Percentiles rank a stretch among this genome's conserved stretches.
phyloP scores from a whole-genome alignment of 2,329 filamentous ascomycete species.

The Scytalidium sp. region DNA sequence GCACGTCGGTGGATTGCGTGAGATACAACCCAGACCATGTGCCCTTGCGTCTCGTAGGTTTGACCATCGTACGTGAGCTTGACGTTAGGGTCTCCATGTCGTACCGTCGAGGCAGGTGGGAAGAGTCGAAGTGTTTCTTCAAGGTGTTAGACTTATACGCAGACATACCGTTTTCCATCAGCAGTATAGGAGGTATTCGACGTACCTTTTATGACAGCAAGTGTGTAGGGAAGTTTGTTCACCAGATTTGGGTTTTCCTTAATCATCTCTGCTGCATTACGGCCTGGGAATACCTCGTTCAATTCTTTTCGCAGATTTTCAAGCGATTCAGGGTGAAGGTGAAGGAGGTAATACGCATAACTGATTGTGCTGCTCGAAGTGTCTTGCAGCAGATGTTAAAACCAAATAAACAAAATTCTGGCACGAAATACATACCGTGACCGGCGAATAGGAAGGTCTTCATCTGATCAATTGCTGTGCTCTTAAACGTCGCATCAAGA shows the following conservation, averaged over 20 bases:
- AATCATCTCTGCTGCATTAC: slow-evolving; percentile 1
- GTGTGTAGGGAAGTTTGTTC: slow-evolving; percentile 14
- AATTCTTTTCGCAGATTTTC: slow-evolving; percentile 9
- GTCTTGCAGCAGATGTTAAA: background rate
- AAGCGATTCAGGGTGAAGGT: slow-evolving; percentile 10
- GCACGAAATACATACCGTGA: slow-evolving; percentile 1
- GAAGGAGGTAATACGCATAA: slow-evolving; percentile 10
- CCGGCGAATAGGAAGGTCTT: slow-evolving; percentile 16
- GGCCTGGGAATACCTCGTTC: slow-evolving; percentile 7
- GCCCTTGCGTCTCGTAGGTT: slow-evolving; percentile 7
- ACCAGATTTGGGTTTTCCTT: slow-evolving; percentile 8
- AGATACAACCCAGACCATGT: slow-evolving; percentile 8
- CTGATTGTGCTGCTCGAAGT: slow-evolving; percentile 10
- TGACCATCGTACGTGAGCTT: slow-evolving; percentile 8
- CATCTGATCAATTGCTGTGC: slow-evolving; percentile 12
- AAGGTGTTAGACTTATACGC: background rate
- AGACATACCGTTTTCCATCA: background rate
- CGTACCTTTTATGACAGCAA: slow-evolving; percentile 8
- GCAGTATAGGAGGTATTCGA: background rate
- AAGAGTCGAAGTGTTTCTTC: slow-evolving; percentile 13
- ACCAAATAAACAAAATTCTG: background rate
- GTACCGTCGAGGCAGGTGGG: slow-evolving; percentile 9
- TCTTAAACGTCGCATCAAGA: slow-evolving; percentile 6
- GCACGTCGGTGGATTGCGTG: slow-evolving; percentile 31
- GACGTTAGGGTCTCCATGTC: slow-evolving; percentile 4